Evolutionary conservation across 2,329 filamentous ascomycete species (phyloP), one percentile per base, ranked within the genome.

Genomic region (Alternaria viburni): DNA sequence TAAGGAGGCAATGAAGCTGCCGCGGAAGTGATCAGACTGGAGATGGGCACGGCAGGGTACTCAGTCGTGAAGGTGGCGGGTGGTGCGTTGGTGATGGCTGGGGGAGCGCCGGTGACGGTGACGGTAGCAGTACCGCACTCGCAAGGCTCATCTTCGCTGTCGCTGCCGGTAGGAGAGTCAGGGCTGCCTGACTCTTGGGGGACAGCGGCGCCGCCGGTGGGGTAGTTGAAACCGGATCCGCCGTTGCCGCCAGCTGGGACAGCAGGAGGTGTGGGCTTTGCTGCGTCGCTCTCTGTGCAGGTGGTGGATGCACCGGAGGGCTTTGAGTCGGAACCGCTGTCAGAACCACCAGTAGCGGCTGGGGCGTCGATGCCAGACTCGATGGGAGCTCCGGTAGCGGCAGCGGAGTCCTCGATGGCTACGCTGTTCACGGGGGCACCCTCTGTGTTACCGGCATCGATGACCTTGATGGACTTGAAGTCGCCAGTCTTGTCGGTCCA

Each of bases 401-500:
- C 67, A 17, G 78, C 74, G 54, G 74, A 69, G 9, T 72, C 54
- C 7, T 69, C 59, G n/a, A 74, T 67, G 32, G 69, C 62, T 43
- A 51, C 65, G 11, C 64, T 65, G 68, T 77, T 79, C 32, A 70
- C 64, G 21, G 74, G 71, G 28, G 73, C 73, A 54, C 79, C 79
- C 7, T 73, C 68, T 36, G 71, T 69, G 60, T 79, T 74, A 8
- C 75, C 77, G 9, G 70, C 67, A 61, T 76, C 76, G 17, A 81
- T 68, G 58, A 83, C 74, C 63, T 84, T 79, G 75, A 87, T 87
- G 73, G 81, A 84, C 66, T 84, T 63, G 63, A 73, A 86, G 57
- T 69, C 76, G 45, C 86, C 86, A 13, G 79, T 80, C 67, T 77
- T 76, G 76, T 87, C 85, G 54, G 77, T 77, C 75, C 83, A 87